Base-by-base conservation (phyloP, 2,329 filamentous ascomycete genomes). In the Aspergillus terreus region DNA sequence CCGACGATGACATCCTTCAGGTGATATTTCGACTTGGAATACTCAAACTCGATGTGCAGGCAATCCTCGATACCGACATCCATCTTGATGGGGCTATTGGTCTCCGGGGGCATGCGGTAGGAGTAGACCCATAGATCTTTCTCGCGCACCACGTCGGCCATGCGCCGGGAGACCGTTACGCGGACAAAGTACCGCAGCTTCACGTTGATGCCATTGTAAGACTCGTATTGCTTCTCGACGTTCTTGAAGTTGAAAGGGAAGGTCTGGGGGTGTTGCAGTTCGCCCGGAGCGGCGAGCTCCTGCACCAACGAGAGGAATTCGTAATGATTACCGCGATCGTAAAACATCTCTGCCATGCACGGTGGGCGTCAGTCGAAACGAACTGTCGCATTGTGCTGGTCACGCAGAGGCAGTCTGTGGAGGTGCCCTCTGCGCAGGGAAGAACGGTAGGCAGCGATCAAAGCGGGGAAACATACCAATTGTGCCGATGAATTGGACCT, bases 241-340 rank as follows among this genome's bases (percentile, higher is more conserved):
- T 97, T 99, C 75, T 97, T 97, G 84, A 99, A 99, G 78, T 96
- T 95, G 83, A 99, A 99, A 62, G 95, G 90, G 73, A 96, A 96
- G 45, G 92, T 96, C 77, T 99, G 94, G 41, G 94, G 94, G 75
- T 99, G 95, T 71, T 97, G 94, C 52, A 99, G 87, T 78, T 99
- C 94, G 72, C 94, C 94, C 2, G 94, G 94, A 15, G 94, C 92
- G 15, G 94, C 94, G 38, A 99, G 85, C 76, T 99, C 94, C 75
- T 97, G 95, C 64, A 94, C 92, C 25, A 97, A 84, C 33, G 91
- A 96, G 54, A 99, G 87, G 75, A 99, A 99, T 76, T 99, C 94
- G 80, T 99, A 96, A 78, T 97, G 94, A 72, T 96, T 99, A 64
- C 92, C 92, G 68, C 94, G 90, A 73, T 99, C 94, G 74, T 96